Evolutionary conservation across 192 early-diverging fungal species (phyloP).

Genomic region (Gonapodya sp.): DNA sequence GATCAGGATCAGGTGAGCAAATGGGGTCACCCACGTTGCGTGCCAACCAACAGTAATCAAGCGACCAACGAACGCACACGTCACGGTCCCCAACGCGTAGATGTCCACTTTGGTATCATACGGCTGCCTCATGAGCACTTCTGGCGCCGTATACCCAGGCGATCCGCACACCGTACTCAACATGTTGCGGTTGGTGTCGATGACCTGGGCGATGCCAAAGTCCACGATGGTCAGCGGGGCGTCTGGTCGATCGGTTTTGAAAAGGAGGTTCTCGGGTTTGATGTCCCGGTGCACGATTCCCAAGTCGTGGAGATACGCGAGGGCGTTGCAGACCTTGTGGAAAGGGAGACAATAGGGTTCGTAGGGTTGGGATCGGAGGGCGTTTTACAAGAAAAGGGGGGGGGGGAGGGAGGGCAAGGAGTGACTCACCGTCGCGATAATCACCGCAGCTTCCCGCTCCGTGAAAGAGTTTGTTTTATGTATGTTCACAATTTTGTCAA

Average conservation of each 20-base stretch:
- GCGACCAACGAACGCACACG: slow-evolving; percentile 6
- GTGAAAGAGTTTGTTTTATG: slow-evolving; percentile 30
- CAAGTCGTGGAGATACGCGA: slow-evolving; percentile 71
- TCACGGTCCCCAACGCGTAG: slow-evolving; percentile 4
- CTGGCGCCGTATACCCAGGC: slow-evolving; percentile 16
- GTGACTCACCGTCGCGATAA: slow-evolving; percentile 8
- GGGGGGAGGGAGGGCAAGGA: background rate
- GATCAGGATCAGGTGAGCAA: background rate
- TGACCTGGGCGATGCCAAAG: slow-evolving; percentile 14
- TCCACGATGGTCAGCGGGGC: slow-evolving; percentile 5
- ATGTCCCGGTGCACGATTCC: slow-evolving; percentile 17
- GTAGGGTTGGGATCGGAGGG: background rate
- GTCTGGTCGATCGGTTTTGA: background rate
- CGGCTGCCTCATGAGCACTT: slow-evolving; percentile 11
- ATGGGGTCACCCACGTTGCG: background rate
- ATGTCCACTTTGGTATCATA: slow-evolving; percentile 14
- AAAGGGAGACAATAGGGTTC: background rate
- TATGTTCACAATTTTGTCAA: slow-evolving; percentile 73
- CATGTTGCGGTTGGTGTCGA: background rate
- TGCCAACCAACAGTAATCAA: too few relatives aligned
- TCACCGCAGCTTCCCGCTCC: slow-evolving; percentile 55
- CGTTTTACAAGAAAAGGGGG: too few relatives aligned
- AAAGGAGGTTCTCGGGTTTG: slow-evolving; percentile 16
- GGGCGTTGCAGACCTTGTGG: slow-evolving; percentile 23
- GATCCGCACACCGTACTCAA: slow-evolving; percentile 12